A percentile compares a stretch with the other conserved stretches of the same genome.
phyloP scores from a whole-genome alignment of 148 eudicot genomes.

The Fagopyrum esculentum region DNA sequence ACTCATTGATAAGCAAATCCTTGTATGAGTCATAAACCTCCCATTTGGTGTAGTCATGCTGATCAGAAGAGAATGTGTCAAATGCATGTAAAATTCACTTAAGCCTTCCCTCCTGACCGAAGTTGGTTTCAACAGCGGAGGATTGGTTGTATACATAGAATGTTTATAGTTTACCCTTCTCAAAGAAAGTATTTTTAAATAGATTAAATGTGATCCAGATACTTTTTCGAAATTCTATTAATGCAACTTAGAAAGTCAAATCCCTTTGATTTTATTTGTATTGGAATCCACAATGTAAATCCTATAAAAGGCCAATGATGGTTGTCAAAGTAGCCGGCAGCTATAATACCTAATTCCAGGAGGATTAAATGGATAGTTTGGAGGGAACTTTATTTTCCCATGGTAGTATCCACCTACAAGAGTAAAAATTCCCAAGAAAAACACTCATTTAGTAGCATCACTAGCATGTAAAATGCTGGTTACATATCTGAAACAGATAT shows the following conservation, averaged over 20 bases:
- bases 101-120: not conserved
- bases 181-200: not conserved
- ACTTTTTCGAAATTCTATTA: not conserved
- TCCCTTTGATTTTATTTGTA: not conserved
- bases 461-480: not conserved
- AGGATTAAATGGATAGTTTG: conserved; percentile 94
- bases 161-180: not conserved
- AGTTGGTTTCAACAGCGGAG: not conserved
- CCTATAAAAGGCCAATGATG: not conserved
- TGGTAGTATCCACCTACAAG: conserved; percentile 80
- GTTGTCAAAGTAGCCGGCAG: not conserved
- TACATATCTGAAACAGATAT: not conserved
- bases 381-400: conserved; percentile 90
- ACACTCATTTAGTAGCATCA: not conserved
- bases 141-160: not conserved
- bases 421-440: conserved; percentile 11
- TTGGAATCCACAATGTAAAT: not conserved
- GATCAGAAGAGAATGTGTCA: conserved; percentile 18
- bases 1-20: conserved; percentile 89
- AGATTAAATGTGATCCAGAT: not conserved
- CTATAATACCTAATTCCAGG: conserved; percentile 72
- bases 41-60: conserved; percentile 98
- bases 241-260: not conserved
- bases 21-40: conserved; percentile 80
- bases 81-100: not conserved